phyloP scores from a whole-genome alignment of 345 rosid genomes.

The Psidium guajava region DNA sequence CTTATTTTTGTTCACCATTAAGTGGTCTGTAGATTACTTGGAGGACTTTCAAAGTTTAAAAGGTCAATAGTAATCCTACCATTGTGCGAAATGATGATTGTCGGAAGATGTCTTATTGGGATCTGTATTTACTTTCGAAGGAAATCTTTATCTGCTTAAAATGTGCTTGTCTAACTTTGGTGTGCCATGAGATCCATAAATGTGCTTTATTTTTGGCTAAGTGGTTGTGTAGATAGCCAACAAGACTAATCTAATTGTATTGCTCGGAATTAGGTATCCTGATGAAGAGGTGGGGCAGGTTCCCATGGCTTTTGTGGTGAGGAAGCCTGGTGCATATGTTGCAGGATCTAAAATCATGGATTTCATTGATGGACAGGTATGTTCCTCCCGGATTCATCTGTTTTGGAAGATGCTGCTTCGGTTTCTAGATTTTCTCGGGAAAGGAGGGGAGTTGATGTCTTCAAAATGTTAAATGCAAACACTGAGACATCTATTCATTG shows the following conservation, averaged over 20 bases:
- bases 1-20: not conserved
- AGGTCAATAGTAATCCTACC: not conserved
- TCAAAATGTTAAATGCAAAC: not conserved
- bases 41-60: not conserved
- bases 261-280: conserved; percentile 41
- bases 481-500: not conserved
- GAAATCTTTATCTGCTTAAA: not conserved
- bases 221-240: not conserved
- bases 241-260: not conserved
- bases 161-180: not conserved
- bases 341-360: conserved; percentile 51
- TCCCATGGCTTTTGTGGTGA: conserved; percentile 96
- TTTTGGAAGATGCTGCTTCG: not conserved
- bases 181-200: not conserved
- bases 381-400: not conserved
- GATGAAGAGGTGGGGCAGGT: conserved; percentile 92
- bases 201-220: not conserved
- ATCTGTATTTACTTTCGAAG: not conserved
- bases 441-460: not conserved
- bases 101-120: not conserved
- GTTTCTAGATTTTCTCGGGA: not conserved
- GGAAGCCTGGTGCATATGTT: conserved; percentile 53
- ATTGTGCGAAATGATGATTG: not conserved
- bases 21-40: not conserved
- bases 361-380: conserved; percentile 62